Evolutionary conservation across 106 monocot genomes (phyloP).

Genomic region (Vanilla planifolia): DNA sequence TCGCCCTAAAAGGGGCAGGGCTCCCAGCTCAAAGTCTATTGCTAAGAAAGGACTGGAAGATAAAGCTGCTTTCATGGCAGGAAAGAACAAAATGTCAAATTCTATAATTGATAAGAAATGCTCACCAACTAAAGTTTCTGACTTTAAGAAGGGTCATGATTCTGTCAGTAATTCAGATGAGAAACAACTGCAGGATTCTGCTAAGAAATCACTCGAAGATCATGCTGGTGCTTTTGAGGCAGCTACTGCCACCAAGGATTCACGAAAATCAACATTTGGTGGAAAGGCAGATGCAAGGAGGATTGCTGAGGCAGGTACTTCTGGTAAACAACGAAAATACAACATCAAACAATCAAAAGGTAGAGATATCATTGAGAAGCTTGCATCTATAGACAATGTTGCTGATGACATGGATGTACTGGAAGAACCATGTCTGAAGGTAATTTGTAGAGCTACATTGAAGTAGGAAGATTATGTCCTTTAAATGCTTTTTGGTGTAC

Average conservation of each 20-base stretch:
- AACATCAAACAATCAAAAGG: constrained; percentile 2
- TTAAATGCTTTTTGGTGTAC: background rate
- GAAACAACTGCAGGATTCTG: constrained; percentile 23
- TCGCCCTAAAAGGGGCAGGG: constrained; percentile 22
- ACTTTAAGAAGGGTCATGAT: constrained; percentile 25
- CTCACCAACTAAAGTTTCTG: constrained; percentile 11
- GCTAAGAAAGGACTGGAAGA: constrained; percentile 11
- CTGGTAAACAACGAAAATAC: constrained; percentile 9
- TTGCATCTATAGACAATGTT: too few relatives aligned
- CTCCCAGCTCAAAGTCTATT: constrained; percentile 19
- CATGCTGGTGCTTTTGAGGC: constrained; percentile 13
- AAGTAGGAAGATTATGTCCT: background rate
- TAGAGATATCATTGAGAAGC: background rate
- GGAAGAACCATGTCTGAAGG: constrained; percentile 30
- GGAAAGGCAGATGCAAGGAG: constrained; percentile 3
- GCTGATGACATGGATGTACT: constrained; percentile 14
- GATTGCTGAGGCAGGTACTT: constrained; percentile 10
- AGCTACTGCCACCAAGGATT: constrained; percentile 5
- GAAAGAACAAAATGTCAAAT: constrained; percentile 6
- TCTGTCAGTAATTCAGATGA: constrained; percentile 27
- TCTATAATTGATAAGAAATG: background rate
- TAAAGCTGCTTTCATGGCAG: background rate
- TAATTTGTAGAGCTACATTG: constrained; percentile 1
- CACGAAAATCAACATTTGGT: constrained; percentile 7
- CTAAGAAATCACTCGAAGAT: constrained; percentile 11